phyloP scores from a whole-genome alignment of 106 monocot genomes.

The Vanilla planifolia region DNA sequence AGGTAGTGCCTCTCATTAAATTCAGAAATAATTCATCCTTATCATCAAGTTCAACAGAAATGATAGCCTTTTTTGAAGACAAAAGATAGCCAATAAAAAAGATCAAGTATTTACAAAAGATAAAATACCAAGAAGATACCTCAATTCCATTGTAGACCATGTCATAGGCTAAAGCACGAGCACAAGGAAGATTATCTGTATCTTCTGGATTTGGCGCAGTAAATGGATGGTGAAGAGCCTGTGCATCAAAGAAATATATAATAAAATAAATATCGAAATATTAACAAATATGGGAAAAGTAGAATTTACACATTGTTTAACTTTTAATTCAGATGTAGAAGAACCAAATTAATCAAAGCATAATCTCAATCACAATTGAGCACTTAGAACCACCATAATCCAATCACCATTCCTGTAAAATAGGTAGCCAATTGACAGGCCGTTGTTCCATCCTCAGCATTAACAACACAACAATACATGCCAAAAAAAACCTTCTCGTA shows the following conservation, averaged over 20 bases:
- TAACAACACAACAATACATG: background rate
- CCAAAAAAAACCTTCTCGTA: background rate
- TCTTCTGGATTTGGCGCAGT: conserved; percentile 97
- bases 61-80: too few relatives aligned
- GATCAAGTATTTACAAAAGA: too few relatives aligned
- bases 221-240: conserved; percentile 97
- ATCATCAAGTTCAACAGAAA: too few relatives aligned
- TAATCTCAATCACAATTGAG: background rate
- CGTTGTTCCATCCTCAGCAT: background rate
- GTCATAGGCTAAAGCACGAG: conserved; percentile 97
- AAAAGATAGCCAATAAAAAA: too few relatives aligned
- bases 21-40: too few relatives aligned
- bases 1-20: too few relatives aligned
- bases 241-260: conserved; percentile 10
- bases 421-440: background rate
- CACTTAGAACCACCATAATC: background rate
- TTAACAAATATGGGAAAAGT: background rate
- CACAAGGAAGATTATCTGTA: conserved; percentile 69
- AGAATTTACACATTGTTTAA: background rate
- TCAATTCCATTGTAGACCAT: conserved; percentile 99
- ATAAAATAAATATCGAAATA: background rate
- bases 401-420: background rate
- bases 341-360: too few relatives aligned
- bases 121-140: conserved; percentile 36
- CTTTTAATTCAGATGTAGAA: background rate